Conservation (phyloP, 306 rosid species). For the Fagus sylvatica region DNA sequence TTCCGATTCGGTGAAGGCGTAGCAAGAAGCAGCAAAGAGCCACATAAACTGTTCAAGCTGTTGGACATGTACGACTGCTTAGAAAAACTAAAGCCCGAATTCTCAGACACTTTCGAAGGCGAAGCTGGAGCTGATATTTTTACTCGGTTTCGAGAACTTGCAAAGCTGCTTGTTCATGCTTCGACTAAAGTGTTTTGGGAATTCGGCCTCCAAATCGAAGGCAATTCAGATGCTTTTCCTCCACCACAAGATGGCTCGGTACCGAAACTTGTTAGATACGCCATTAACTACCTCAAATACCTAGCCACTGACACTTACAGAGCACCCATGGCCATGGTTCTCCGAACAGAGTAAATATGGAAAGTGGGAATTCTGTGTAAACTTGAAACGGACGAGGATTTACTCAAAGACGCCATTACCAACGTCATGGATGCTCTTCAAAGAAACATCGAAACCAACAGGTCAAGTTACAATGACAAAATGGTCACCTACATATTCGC, state of each 20-base stretch:
- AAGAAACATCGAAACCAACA: slow-evolving; percentile 72
- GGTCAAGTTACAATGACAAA: slow-evolving; percentile 55
- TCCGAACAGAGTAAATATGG: slow-evolving; percentile 76
- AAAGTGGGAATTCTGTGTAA: slow-evolving; percentile 45
- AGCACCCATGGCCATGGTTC: slow-evolving; percentile 61
- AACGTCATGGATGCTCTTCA: slow-evolving; percentile 81
- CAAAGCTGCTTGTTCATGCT: slow-evolving; percentile 75
- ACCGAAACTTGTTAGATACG: slow-evolving; percentile 75
- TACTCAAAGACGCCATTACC: slow-evolving; percentile 53
- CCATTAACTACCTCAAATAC: slow-evolving; percentile 75
- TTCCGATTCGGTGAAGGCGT: slow-evolving; percentile 88
- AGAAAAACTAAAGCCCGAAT: slow-evolving; percentile 53
- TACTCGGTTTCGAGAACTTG: slow-evolving; percentile 61
- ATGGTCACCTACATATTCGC: slow-evolving; percentile 45
- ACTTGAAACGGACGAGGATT: slow-evolving; percentile 41
- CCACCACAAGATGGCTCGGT: slow-evolving; percentile 78
- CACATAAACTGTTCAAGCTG: slow-evolving; percentile 79
- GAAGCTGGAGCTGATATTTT: slow-evolving; percentile 69
- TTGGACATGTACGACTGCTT: slow-evolving; percentile 78
- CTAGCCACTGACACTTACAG: slow-evolving; percentile 56
- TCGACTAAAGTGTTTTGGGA: slow-evolving; percentile 84
- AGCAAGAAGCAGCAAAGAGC: slow-evolving; percentile 78
- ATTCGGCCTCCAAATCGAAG: slow-evolving; percentile 84
- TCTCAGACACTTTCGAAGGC: slow-evolving; percentile 52
- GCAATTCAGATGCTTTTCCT: slow-evolving; percentile 62